Percentiles rank a stretch among this genome's conserved stretches.
These are phyloP conservation scores for Tubosaeta brunneosetosa DNA, from an alignment of 768 basidiomycete genomes.

Conservation along the genomic window DNA sequence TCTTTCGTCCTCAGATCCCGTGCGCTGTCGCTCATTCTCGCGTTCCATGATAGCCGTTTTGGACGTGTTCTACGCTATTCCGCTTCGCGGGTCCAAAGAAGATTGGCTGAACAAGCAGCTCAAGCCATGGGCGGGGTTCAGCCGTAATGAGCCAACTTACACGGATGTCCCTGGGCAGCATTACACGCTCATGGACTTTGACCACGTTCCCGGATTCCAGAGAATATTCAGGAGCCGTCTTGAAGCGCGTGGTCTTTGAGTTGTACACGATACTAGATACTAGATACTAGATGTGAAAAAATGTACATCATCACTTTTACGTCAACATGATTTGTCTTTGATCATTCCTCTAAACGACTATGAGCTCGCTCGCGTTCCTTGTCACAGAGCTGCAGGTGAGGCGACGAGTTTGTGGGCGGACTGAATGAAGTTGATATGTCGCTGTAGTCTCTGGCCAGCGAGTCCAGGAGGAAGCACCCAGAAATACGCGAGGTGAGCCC, in stretches of 20 bases:
- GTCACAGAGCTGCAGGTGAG: constrained; percentile 70
- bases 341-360: constrained; percentile 18
- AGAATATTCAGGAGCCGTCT: constrained; percentile 20
- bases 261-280: too few relatives aligned
- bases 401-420: neutral
- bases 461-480: constrained; percentile 83
- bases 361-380: constrained; percentile 68
- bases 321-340: constrained; percentile 7
- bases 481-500: constrained; percentile 85
- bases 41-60: constrained; percentile 2
- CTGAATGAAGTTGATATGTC: constrained; percentile 3
- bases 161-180: constrained; percentile 15
- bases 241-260: constrained; percentile 20
- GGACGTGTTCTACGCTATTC: constrained; percentile 15
- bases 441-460: constrained; percentile 76
- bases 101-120: constrained; percentile 22
- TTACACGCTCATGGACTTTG: constrained; percentile 25
- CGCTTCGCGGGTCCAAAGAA: constrained; percentile 4
- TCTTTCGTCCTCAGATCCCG: neutral
- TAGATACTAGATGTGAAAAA: too few relatives aligned
- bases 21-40: neutral
- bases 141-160: constrained; percentile 10
- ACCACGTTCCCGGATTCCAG: constrained; percentile 24
- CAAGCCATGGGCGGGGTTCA: constrained; percentile 16
- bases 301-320: constrained; percentile 1